Conservation (phyloP, 139 green algal genomes). For the Chlorella sorokiniana region DNA sequence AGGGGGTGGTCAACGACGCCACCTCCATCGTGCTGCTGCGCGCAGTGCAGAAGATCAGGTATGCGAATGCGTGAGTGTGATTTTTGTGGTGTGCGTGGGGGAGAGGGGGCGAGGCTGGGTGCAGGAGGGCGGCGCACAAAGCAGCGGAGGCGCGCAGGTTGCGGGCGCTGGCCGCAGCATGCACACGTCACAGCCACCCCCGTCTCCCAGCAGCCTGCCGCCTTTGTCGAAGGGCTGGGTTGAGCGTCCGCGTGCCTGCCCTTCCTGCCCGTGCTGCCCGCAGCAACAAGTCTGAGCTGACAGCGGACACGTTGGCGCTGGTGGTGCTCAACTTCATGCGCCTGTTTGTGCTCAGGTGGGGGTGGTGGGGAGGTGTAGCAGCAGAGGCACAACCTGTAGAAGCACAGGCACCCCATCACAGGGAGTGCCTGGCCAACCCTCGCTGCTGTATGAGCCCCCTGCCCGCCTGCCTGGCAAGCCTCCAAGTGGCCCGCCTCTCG, state of each 20-base stretch:
- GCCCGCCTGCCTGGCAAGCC: background rate
- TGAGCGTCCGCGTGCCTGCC: background rate
- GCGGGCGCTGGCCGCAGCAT: no score
- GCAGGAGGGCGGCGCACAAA: no score
- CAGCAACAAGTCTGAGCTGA: constrained; percentile 29
- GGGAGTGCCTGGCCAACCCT: background rate
- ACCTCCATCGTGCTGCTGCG: constrained; percentile 86
- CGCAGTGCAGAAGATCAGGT: constrained; percentile 61
- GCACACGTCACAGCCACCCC: background rate
- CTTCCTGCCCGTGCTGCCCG: background rate
- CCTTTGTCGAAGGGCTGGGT: background rate
- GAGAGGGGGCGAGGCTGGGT: no score
- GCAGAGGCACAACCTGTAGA: no score
- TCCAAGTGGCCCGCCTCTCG: background rate
- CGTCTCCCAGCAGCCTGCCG: background rate
- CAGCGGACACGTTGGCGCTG: constrained; percentile 2
- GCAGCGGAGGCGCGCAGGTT: no score
- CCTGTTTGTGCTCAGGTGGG: constrained; percentile 33
- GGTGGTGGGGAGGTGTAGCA: no score
- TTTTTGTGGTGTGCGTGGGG: no score
- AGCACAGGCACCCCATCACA: background rate
- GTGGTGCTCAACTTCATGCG: constrained; percentile 30
- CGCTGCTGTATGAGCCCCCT: background rate
- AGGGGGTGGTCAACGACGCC: constrained; percentile 94
- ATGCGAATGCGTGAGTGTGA: background rate